Conservation (phyloP, 1,139 yeast species). For the Yamadazyma jaroonii region DNA sequence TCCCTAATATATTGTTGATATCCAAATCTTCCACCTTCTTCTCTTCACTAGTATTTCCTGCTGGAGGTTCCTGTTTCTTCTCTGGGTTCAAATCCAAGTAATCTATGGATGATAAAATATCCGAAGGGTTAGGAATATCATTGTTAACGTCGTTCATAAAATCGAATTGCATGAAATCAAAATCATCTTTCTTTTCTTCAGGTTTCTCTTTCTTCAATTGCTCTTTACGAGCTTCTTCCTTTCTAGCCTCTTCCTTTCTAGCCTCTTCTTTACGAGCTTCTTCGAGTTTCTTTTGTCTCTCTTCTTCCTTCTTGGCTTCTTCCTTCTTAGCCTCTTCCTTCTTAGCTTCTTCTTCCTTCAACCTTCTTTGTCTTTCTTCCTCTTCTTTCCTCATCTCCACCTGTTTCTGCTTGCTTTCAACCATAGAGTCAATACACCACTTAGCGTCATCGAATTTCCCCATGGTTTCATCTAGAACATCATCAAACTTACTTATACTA, state of each 20-base stretch:
- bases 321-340: constrained; percentile 18
- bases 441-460: constrained; percentile 43
- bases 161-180: constrained; percentile 24
- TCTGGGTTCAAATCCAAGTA: constrained; percentile 15
- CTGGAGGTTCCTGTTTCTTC: neutral
- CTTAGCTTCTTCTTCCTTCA: constrained; percentile 22
- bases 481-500: constrained; percentile 40
- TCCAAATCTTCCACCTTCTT: constrained; percentile 30
- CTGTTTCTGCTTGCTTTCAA: constrained; percentile 42
- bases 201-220: constrained; percentile 16
- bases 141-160: constrained; percentile 24
- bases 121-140: constrained; percentile 34
- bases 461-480: constrained; percentile 42
- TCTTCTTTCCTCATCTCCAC: constrained; percentile 41
- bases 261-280: constrained; percentile 13
- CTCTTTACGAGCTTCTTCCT: constrained; percentile 15
- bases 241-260: constrained; percentile 14
- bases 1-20: constrained; percentile 41
- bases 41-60: constrained; percentile 6
- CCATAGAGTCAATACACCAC: constrained; percentile 47
- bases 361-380: constrained; percentile 31
- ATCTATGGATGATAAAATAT: constrained; percentile 35
- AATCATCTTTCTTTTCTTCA: constrained; percentile 18
- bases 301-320: constrained; percentile 13
- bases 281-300: constrained; percentile 9